A percentile compares a stretch with the other conserved stretches of the same genome.
Evolutionary conservation across 2,329 filamentous ascomycete species (phyloP).

Genomic region (Raffaelea ambrosiae): DNA sequence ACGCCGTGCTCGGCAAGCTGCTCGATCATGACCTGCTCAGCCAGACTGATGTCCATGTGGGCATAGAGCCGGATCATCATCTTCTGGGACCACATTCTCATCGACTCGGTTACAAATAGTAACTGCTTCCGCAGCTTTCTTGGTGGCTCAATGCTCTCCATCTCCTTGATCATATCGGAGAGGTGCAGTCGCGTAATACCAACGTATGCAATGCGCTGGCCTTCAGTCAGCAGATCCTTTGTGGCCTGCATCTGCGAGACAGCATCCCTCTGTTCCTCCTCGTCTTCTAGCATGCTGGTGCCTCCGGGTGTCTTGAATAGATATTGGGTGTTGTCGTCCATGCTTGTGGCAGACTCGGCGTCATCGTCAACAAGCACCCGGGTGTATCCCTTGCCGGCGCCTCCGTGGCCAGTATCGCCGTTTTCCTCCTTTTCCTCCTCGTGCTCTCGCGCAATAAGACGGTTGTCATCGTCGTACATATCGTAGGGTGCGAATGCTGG

Average conservation of each 20-base stretch:
- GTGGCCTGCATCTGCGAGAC: slow-evolving; percentile 89
- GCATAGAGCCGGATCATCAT: slow-evolving; percentile 93
- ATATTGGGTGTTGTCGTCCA: slow-evolving; percentile 96
- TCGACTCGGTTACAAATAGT: slow-evolving; percentile 61
- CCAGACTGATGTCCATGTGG: slow-evolving; percentile 91
- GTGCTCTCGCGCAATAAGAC: slow-evolving; percentile 73
- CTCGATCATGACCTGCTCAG: slow-evolving; percentile 97
- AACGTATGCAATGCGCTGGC: slow-evolving; percentile 92
- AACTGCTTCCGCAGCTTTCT: slow-evolving; percentile 66
- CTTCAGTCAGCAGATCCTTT: slow-evolving; percentile 89
- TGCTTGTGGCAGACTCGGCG: slow-evolving; percentile 83
- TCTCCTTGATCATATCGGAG: slow-evolving; percentile 63
- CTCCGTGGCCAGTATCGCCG: slow-evolving; percentile 70
- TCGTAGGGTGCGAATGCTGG: slow-evolving; percentile 87
- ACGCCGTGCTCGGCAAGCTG: slow-evolving; percentile 91
- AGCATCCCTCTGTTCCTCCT: slow-evolving; percentile 79
- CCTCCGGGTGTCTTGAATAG: slow-evolving; percentile 62
- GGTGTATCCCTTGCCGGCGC: slow-evolving; percentile 91
- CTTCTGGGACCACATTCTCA: slow-evolving; percentile 95
- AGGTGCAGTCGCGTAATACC: slow-evolving; percentile 79
- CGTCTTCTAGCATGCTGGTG: slow-evolving; percentile 54
- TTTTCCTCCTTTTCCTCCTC: slow-evolving; percentile 58
- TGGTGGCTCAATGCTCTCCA: slow-evolving; percentile 48
- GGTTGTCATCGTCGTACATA: slow-evolving; percentile 91
- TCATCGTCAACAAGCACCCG: slow-evolving; percentile 93